Evolutionary conservation across 257 asterid species (phyloP), one percentile per base, ranked within the genome.

Genomic region (Leptodermis oblonga): DNA sequence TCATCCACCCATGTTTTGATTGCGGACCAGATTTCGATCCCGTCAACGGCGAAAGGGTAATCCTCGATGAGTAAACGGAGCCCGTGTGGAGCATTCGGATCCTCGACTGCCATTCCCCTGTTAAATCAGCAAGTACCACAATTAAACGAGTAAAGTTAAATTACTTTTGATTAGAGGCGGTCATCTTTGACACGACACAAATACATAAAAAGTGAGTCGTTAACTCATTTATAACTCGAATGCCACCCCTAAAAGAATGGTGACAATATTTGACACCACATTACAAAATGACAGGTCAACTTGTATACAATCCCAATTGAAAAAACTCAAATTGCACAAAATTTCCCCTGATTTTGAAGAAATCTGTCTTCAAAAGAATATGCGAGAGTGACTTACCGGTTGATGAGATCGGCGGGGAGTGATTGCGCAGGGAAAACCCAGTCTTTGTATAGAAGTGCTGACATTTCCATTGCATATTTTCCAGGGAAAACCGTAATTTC

Each of bases 161-260:
- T 91, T 90, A 28, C 54, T 5, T 48, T 48, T 48, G 54, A 48
- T 48, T 23, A 48, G 25, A 20, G 5, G 54, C 25, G 7, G 54
- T 23, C 5, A 48, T 23, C 20, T 23, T 25, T 17, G 17, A 25
- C 54, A 17, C 54, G 20, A 25, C n/a, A n/a, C n/a, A n/a, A n/a
- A n/a, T n/a, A n/a, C n/a, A n/a, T n/a, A n/a, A n/a, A n/a, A n/a
- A n/a, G n/a, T n/a, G n/a, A n/a, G n/a, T n/a, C n/a, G n/a, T n/a
- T n/a, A n/a, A n/a, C n/a, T n/a, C n/a, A n/a, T n/a, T n/a, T n/a
- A n/a, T n/a, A n/a, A n/a, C n/a, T n/a, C 25, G 54, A 48, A 48
- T 17, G 25, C 54, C 54, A 48, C 25, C 9, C 25, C 20, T 48
- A n/a, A n/a, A n/a, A n/a, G n/a, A n/a, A n/a, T n/a, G n/a, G n/a